Evolutionary conservation across 768 basidiomycete species (phyloP), one percentile per base, ranked within the genome.

Genomic region (Suillus alpinus): DNA sequence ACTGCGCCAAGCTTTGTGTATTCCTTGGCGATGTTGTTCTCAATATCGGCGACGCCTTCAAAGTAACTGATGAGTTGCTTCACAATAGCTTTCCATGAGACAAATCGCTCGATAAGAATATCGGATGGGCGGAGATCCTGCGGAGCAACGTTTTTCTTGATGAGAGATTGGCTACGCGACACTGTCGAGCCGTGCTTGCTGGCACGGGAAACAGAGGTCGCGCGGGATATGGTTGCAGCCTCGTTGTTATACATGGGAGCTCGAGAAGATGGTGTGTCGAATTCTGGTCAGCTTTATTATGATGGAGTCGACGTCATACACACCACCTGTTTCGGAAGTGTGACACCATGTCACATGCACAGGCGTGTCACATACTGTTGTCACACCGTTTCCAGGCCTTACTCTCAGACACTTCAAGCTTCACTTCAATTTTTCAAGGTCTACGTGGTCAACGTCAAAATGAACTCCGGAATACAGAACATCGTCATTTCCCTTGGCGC

Each of bases 51-150:
- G 60, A 87, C 80, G 59, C 86, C 85, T 78, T 90, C 89, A 62
- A 95, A 95, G 75, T 95, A 97, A 1, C 91, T 89, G 57, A 93
- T 91, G 57, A 98, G 86, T 78, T 97, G 95, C 77, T 95, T 96
- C 53, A 96, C 93, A 68, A 98, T 96, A 56, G 86, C 89, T 77
- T 97, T 98, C 95, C 95, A 98, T 0, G 92, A 91, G 8, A 89
- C 83, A 70, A 94, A 94, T 32, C 92, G 88, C 74, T 98, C 96
- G 65, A 98, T 97, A 73, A 99, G 91, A 69, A 99, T 86, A 75
- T 99, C 96, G 10, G 92, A 93, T 0, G 95, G 95, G 56, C 88
- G 85, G 50, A 98, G 83, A 76, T 96, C 95, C 65, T 94, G 87
- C 0, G 92, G 87, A 3, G 92, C 88, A 62, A 93, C 89, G 74